Evolutionary conservation across 1,284 basidiomycete species (phyloP).

Genomic region (Papiliotrema nemorosa): DNA sequence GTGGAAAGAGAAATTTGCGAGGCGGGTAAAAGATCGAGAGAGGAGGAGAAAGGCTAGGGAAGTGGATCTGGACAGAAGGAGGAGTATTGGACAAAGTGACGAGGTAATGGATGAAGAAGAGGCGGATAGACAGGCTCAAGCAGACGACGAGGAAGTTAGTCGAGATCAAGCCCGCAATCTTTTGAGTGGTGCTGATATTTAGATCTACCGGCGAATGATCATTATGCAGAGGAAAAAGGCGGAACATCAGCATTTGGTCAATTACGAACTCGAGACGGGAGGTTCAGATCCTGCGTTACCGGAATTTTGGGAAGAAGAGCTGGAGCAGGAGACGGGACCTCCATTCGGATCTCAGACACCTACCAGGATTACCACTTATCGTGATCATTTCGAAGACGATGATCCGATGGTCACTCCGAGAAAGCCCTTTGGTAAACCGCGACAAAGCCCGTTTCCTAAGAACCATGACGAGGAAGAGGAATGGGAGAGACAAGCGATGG

Average conservation of each 20-base stretch:
- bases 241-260: constrained; percentile 26
- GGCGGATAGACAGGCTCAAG: constrained; percentile 32
- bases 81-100: constrained; percentile 15
- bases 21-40: constrained; percentile 35
- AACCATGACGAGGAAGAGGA: constrained; percentile 21
- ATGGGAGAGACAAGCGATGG: constrained; percentile 33
- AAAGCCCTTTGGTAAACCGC: too few species aligned
- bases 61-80: constrained; percentile 22
- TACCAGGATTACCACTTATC: not conserved
- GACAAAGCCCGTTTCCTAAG: not conserved
- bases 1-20: constrained; percentile 35
- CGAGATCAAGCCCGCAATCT: too few species aligned
- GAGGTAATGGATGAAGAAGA: constrained; percentile 30
- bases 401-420: not conserved
- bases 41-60: constrained; percentile 23
- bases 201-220: constrained; percentile 45
- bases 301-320: constrained; percentile 39
- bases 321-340: constrained; percentile 18
- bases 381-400: not conserved
- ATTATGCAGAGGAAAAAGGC: constrained; percentile 34
- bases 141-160: constrained; percentile 45
- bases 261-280: constrained; percentile 34
- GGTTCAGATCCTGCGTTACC: constrained; percentile 34
- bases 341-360: not conserved
- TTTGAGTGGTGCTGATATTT: not conserved